Percentiles rank a stretch among this genome's conserved stretches.
Conservation (phyloP, 1,284 basidiomycete species). For the Inonotus obliquus region DNA sequence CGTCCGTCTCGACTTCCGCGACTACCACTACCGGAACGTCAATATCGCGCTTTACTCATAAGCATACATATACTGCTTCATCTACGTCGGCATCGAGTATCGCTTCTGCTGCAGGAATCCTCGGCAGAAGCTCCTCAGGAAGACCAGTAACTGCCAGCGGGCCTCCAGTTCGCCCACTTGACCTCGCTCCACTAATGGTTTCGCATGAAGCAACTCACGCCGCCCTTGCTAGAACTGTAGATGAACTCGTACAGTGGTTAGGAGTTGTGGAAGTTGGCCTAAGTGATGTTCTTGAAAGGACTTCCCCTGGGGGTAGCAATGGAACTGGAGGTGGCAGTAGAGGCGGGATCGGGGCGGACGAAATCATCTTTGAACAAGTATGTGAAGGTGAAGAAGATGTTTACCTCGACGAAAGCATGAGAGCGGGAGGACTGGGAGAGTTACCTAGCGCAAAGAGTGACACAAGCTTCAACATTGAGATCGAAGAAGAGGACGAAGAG, state of each 20-base stretch:
- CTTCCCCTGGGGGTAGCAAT: slow-evolving; percentile 14
- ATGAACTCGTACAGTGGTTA: slow-evolving; percentile 80
- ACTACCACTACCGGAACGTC: not conserved
- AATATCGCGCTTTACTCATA: not conserved
- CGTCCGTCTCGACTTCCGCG: slow-evolving; percentile 3
- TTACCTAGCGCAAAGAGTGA: not conserved
- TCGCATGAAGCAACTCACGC: slow-evolving; percentile 61
- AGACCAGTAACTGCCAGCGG: slow-evolving; percentile 21
- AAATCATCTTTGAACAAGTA: slow-evolving; percentile 5
- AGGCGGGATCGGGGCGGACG: not conserved
- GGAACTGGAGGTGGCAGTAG: slow-evolving; percentile 1
- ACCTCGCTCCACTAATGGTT: slow-evolving; percentile 58
- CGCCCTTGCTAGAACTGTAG: slow-evolving; percentile 72
- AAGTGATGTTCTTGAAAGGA: slow-evolving; percentile 55
- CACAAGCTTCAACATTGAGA: not conserved
- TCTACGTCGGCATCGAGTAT: slow-evolving; percentile 11
- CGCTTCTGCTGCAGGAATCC: slow-evolving; percentile 4
- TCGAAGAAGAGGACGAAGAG: not conserved
- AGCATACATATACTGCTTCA: slow-evolving; percentile 3
- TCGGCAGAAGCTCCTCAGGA: not conserved
- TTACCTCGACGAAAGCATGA: not conserved
- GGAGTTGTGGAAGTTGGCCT: slow-evolving; percentile 71
- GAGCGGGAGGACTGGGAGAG: not conserved
- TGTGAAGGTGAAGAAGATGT: slow-evolving; percentile 7
- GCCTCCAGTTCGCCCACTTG: slow-evolving; percentile 56